Percentiles rank a stretch among this genome's conserved stretches.
Conservation (phyloP, 1,284 basidiomycete species). For the Porogramme epimiltina region DNA sequence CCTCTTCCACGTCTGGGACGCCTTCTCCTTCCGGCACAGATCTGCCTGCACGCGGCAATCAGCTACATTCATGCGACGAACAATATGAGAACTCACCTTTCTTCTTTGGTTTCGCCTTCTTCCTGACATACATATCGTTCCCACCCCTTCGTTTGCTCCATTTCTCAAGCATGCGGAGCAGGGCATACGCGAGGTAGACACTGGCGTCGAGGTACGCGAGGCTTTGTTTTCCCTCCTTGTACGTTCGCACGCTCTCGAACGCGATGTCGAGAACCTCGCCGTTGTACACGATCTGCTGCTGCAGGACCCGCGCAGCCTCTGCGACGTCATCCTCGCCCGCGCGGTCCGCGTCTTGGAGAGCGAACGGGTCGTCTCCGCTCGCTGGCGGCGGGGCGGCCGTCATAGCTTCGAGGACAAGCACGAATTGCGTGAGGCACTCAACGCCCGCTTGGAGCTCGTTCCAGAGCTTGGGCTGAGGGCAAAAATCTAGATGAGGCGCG, state of each 20-base stretch:
- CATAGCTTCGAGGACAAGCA: conserved; percentile 81
- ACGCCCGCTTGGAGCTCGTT: conserved; percentile 94
- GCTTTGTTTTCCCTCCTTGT: conserved; percentile 74
- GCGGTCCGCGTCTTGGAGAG: conserved; percentile 6
- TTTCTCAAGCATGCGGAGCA: conserved; percentile 85
- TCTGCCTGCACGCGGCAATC: conserved; percentile 26
- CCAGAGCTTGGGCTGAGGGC: conserved; percentile 80
- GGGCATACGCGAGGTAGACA: conserved; percentile 78
- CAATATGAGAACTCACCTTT: conserved; percentile 31
- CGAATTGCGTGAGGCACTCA: conserved; percentile 87
- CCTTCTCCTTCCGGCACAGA: conserved; percentile 51
- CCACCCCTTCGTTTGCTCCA: conserved; percentile 73
- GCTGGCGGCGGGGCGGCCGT: conserved; percentile 29
- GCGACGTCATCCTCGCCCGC: conserved; percentile 54
- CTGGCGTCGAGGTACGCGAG: conserved; percentile 83
- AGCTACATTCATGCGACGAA: background rate
- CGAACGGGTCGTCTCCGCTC: conserved; percentile 7
- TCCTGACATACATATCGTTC: conserved; percentile 75
- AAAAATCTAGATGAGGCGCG: background rate
- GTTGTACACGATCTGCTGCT: conserved; percentile 91
- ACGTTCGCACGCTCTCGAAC: conserved; percentile 72
- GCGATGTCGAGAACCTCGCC: conserved; percentile 89
- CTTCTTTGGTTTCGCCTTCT: conserved; percentile 58
- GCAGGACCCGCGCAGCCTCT: conserved; percentile 79
- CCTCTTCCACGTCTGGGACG: conserved; percentile 66